Conservation (phyloP, 441 rosid genomes). For the Raphanus hybrid region DNA sequence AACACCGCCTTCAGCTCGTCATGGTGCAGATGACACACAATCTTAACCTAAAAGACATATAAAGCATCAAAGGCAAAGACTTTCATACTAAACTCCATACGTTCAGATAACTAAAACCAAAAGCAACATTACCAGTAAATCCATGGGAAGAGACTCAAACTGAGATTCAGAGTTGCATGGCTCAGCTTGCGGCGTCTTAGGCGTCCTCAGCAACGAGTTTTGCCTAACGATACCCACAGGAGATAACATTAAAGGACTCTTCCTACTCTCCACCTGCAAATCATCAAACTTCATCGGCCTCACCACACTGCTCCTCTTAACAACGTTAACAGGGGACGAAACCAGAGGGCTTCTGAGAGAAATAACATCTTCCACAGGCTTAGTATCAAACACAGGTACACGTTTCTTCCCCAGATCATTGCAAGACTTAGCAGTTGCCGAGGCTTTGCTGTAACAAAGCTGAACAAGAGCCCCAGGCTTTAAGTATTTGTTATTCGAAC, state of each 20-base stretch:
- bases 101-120: not conserved
- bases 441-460: conserved; percentile 58
- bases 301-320: conserved; percentile 43
- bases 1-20: conserved; percentile 90
- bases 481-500: conserved; percentile 66
- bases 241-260: conserved; percentile 64
- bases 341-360: conserved; percentile 60
- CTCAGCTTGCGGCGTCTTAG: conserved; percentile 72
- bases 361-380: conserved; percentile 49
- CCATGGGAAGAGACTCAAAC: conserved; percentile 90
- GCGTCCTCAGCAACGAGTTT: conserved; percentile 58
- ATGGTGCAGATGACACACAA: conserved; percentile 91
- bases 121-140: conserved; percentile 63
- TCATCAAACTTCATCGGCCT: conserved; percentile 63
- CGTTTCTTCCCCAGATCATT: conserved; percentile 85
- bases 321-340: conserved; percentile 62
- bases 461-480: conserved; percentile 93
- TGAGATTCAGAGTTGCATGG: conserved; percentile 66
- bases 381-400: conserved; percentile 54
- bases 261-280: conserved; percentile 45
- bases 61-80: not conserved
- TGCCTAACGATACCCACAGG: conserved; percentile 67
- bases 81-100: not conserved
- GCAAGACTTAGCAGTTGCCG: conserved; percentile 62
- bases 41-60: conserved; percentile 64